Evolutionary conservation across 2,329 filamentous ascomycete species (phyloP).

Genomic region (Calonectria ilicicola): DNA sequence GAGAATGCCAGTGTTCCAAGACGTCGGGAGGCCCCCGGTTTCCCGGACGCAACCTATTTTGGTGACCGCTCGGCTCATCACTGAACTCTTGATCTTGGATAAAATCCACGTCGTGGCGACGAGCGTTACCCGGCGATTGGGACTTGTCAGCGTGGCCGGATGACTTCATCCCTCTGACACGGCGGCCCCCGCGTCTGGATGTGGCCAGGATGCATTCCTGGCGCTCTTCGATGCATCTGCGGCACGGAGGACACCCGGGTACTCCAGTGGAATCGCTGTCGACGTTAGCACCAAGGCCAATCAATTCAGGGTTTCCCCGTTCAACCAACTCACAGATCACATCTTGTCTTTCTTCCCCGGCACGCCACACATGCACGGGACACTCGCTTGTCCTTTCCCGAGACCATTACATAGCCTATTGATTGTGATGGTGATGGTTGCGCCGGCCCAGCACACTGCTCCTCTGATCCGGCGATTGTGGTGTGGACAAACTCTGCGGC

Average conservation of each 20-base stretch:
- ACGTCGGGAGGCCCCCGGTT: neutral
- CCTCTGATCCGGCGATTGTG: neutral
- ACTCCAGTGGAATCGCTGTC: constrained; percentile 47
- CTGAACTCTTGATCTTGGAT: neutral
- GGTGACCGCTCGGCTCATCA: neutral
- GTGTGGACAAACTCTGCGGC: neutral
- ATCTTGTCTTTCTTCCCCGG: constrained; percentile 34
- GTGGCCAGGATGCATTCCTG: constrained; percentile 55
- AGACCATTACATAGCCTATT: constrained; percentile 1
- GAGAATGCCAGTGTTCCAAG: neutral
- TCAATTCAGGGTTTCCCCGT: neutral
- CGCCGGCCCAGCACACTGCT: neutral
- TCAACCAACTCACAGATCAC: constrained; percentile 29
- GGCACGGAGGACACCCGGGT: constrained; percentile 52
- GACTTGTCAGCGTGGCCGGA: neutral
- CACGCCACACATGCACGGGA: constrained; percentile 34
- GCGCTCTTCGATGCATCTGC: constrained; percentile 51
- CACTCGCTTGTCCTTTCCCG: constrained; percentile 30
- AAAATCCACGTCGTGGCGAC: neutral
- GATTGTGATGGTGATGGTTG: constrained; percentile 13
- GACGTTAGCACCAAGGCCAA: neutral
- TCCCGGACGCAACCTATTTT: neutral
- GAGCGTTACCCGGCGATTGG: neutral
- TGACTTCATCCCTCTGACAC: constrained; percentile 42
- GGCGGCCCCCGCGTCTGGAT: constrained; percentile 52